phyloP scores from a whole-genome alignment of 2,329 filamentous ascomycete species.

The Scolecobasidium constrictum region DNA sequence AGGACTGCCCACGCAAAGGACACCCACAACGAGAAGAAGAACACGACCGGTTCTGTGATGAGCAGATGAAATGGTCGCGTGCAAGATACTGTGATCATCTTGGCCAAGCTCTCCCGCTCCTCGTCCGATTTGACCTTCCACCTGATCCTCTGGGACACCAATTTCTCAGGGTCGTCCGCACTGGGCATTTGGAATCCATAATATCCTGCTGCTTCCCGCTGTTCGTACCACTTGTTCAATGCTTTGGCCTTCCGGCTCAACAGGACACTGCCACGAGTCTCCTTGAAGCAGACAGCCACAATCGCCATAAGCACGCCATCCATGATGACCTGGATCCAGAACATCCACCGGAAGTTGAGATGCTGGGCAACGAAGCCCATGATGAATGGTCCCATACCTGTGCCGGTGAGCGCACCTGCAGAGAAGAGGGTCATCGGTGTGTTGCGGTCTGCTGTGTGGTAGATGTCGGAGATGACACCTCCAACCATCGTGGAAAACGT shows the following conservation, averaged over 20 bases:
- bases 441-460: constrained; percentile 67
- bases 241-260: constrained; percentile 62
- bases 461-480: constrained; percentile 80
- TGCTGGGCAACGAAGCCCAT: constrained; percentile 57
- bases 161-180: constrained; percentile 10
- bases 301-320: constrained; percentile 52
- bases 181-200: constrained; percentile 40
- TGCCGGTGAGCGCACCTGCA: constrained; percentile 67
- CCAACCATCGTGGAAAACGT: constrained; percentile 83
- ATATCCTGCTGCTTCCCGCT: constrained; percentile 55
- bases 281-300: constrained; percentile 62
- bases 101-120: constrained; percentile 54
- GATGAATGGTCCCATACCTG: constrained; percentile 66
- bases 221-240: constrained; percentile 71
- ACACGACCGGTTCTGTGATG: constrained; percentile 66
- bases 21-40: constrained; percentile 83
- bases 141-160: constrained; percentile 45
- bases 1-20: constrained; percentile 83
- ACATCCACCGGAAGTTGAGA: constrained; percentile 73
- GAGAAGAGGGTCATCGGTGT: constrained; percentile 85
- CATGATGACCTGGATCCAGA: constrained; percentile 72
- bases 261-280: constrained; percentile 73
- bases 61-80: constrained; percentile 70
- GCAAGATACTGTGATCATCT: constrained; percentile 64
- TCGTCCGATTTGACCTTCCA: constrained; percentile 77